A percentile compares a stretch with the other conserved stretches of the same genome.
Conservation (phyloP, 2,329 filamentous ascomycete species). For the Fusarium nisikadoi region DNA sequence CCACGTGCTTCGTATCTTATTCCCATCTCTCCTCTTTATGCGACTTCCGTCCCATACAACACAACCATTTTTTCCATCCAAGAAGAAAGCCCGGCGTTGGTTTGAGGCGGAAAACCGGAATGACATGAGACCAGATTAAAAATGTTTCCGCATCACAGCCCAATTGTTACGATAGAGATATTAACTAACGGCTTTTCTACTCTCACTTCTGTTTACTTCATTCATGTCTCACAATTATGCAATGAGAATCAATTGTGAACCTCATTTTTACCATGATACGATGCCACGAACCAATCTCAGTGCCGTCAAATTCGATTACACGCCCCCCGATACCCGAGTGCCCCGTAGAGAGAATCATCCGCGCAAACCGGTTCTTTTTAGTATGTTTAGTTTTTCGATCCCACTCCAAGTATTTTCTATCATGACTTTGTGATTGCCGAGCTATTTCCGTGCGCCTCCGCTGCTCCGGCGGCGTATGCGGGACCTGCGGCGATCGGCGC, state of each 20-base stretch:
- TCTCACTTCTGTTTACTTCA: not conserved
- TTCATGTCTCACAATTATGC: not conserved
- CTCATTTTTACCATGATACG: slow-evolving; percentile 6
- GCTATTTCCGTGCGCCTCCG: slow-evolving; percentile 38
- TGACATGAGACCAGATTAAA: slow-evolving; percentile 15
- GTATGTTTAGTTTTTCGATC: not conserved
- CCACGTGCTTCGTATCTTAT: slow-evolving; percentile 48
- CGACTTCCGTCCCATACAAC: slow-evolving; percentile 32
- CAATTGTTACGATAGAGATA: slow-evolving; percentile 16
- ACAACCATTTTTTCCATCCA: not conserved
- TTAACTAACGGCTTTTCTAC: slow-evolving; percentile 7
- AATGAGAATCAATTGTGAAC: not conserved
- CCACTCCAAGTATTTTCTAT: not conserved
- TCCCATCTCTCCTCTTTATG: slow-evolving; percentile 51
- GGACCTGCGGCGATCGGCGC: slow-evolving; percentile 32
- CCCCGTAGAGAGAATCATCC: not conserved
- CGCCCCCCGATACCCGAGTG: slow-evolving; percentile 2
- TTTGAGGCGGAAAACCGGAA: slow-evolving; percentile 27
- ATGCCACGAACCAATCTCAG: slow-evolving; percentile 17
- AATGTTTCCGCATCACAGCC: slow-evolving; percentile 26
- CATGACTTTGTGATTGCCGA: slow-evolving; percentile 29
- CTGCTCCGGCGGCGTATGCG: slow-evolving; percentile 34
- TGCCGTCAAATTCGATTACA: slow-evolving; percentile 17
- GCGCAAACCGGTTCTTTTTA: slow-evolving; percentile 11
- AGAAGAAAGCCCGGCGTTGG: slow-evolving; percentile 37